phyloP scores from a whole-genome alignment of 176 grass and related monocot genomes.

The Stipa capillata region DNA sequence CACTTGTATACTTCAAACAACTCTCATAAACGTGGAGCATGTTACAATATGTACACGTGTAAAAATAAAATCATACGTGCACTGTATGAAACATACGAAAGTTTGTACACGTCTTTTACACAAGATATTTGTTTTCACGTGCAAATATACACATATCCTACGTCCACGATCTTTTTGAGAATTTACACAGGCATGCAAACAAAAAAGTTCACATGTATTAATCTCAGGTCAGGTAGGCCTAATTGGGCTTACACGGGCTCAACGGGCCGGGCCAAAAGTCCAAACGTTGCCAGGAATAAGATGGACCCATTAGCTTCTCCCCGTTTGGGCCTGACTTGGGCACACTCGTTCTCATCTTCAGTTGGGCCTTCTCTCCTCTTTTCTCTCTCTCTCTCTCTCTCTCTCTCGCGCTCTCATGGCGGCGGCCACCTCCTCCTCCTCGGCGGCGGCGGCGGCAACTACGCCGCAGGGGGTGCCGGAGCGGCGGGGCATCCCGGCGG shows the following conservation, averaged over 20 bases:
- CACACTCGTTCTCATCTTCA: background rate
- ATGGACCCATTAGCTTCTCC: background rate
- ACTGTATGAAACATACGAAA: too few relatives aligned
- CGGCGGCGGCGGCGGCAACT: conserved; percentile 14
- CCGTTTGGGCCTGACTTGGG: background rate
- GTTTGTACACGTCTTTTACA: too few relatives aligned
- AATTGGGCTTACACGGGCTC: background rate
- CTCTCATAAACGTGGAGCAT: too few relatives aligned
- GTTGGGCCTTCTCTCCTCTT: background rate
- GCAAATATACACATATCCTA: too few relatives aligned
- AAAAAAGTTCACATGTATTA: too few relatives aligned
- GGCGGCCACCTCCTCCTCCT: conserved; percentile 18
- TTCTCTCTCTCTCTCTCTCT: background rate
- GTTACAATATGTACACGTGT: too few relatives aligned
- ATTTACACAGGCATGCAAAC: too few relatives aligned
- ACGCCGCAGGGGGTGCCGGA: conserved; percentile 31
- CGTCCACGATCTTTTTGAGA: too few relatives aligned
- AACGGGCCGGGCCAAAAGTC: background rate
- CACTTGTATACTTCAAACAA: too few relatives aligned
- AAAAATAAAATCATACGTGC: too few relatives aligned
- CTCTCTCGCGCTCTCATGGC: conserved; percentile 36
- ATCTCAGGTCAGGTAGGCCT: background rate
- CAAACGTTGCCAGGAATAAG: background rate
- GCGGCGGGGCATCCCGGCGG: conserved; percentile 75
- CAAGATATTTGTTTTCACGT: too few relatives aligned